These are phyloP conservation scores for Ophiostoma triangulosporum DNA, from an alignment of 2,329 filamentous ascomycete species.

Conservation along the genomic window DNA sequence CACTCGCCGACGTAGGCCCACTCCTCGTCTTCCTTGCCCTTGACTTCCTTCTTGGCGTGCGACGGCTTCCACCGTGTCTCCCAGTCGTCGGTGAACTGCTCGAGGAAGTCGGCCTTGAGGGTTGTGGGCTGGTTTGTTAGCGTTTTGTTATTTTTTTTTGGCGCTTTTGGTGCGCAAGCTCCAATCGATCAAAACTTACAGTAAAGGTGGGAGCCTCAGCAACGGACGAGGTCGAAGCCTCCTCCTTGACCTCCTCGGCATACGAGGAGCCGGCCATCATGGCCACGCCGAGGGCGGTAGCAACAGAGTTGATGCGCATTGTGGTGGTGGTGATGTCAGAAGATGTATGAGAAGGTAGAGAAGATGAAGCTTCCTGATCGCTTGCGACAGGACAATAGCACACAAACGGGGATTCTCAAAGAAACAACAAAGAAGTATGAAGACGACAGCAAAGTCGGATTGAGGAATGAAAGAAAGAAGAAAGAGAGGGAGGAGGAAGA, in stretches of 20 bases:
- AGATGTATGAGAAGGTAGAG: neutral
- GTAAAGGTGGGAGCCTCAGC: conserved; percentile 72
- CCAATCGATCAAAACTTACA: conserved; percentile 40
- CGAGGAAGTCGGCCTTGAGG: conserved; percentile 86
- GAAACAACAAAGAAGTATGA: neutral
- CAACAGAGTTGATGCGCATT: conserved; percentile 76
- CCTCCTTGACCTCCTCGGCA: conserved; percentile 47
- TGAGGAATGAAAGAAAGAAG: conserved; percentile 4
- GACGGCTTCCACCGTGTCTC: conserved; percentile 86
- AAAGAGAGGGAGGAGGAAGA: conserved; percentile 5
- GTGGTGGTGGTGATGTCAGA: conserved; percentile 19
- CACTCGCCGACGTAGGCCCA: conserved; percentile 97
- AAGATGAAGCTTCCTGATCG: neutral
- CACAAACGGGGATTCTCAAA: neutral
- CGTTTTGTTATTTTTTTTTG: too few species aligned
- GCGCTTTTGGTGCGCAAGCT: too few species aligned
- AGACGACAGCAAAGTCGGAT: conserved; percentile 3
- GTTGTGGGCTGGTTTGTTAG: conserved; percentile 53
- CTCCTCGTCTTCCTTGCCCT: conserved; percentile 62
- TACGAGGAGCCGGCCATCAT: conserved; percentile 57
- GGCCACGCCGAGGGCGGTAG: conserved; percentile 63
- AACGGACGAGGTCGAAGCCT: conserved; percentile 33
- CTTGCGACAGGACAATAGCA: neutral
- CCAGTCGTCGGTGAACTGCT: conserved; percentile 98
- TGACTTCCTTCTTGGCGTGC: conserved; percentile 83